A percentile compares a stretch with the other conserved stretches of the same genome.
Conservation (phyloP, 2,329 filamentous ascomycete genomes). For the Plenodomus tracheiphilus region DNA sequence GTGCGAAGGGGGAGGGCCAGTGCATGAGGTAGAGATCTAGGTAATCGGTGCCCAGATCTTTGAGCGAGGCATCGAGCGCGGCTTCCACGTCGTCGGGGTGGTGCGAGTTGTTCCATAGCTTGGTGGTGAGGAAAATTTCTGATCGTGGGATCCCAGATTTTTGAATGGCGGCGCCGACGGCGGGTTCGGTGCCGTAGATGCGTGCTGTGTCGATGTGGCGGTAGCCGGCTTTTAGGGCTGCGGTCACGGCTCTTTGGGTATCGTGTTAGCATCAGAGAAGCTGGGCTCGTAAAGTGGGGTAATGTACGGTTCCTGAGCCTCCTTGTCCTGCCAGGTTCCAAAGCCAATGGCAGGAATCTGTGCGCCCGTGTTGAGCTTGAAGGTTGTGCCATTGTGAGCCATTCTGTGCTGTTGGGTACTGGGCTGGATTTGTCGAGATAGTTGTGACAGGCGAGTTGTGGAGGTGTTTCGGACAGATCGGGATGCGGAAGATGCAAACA, state of each 20-base stretch:
- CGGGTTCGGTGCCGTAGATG: constrained; percentile 31
- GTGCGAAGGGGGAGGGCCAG: constrained; percentile 78
- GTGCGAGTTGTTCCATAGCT: constrained; percentile 91
- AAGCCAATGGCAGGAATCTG: constrained; percentile 76
- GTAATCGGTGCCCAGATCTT: constrained; percentile 80
- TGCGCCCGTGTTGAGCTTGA: constrained; percentile 67
- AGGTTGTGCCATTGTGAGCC: constrained; percentile 45
- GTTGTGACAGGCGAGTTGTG: constrained; percentile 16
- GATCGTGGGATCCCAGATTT: constrained; percentile 46
- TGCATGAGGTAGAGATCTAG: constrained; percentile 82
- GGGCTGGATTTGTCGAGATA: constrained; percentile 17
- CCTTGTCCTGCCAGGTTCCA: constrained; percentile 38
- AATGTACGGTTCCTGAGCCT: constrained; percentile 31
- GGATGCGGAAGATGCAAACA: constrained; percentile 18
- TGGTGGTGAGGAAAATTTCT: constrained; percentile 60
- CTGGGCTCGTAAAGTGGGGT: background rate
- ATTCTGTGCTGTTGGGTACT: constrained; percentile 25
- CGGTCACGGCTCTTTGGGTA: constrained; percentile 42
- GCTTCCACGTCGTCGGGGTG: constrained; percentile 66
- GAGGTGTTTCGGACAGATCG: constrained; percentile 16
- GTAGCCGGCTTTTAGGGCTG: constrained; percentile 32
- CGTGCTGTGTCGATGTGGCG: constrained; percentile 36
- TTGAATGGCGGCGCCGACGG: constrained; percentile 33
- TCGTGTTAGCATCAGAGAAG: background rate
- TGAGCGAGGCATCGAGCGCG: constrained; percentile 72